These are phyloP conservation scores for Plasmopara halstedii DNA, from an alignment of 352 stramenopile genomes.

Conservation along the genomic window DNA sequence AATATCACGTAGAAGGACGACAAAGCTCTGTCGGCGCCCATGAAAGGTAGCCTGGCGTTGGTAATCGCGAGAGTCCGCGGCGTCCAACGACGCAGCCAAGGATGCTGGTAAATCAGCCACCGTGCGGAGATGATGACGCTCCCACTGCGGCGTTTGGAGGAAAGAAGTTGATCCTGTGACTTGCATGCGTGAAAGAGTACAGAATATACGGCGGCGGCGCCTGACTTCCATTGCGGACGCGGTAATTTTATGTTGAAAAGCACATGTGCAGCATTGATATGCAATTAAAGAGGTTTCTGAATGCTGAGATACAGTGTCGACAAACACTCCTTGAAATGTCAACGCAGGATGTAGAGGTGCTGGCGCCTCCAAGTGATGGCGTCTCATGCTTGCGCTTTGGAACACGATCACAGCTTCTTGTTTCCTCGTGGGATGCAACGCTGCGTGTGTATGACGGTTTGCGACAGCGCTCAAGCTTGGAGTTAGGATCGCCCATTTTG, in stretches of 20 bases:
- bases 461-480: slow-evolving; percentile 44
- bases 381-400: slow-evolving; percentile 80
- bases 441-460: slow-evolving; percentile 63
- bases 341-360: slow-evolving; percentile 37
- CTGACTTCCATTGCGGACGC: slow-evolving; percentile 3
- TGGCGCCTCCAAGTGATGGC: slow-evolving; percentile 72
- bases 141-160: slow-evolving; percentile 27
- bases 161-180: slow-evolving; percentile 30
- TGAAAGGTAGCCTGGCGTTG: slow-evolving; percentile 40
- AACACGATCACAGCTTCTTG: slow-evolving; percentile 46
- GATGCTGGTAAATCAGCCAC: slow-evolving; percentile 42
- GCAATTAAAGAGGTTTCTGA: neutral
- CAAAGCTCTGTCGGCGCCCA: slow-evolving; percentile 38
- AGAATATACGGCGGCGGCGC: slow-evolving; percentile 32
- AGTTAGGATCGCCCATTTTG: slow-evolving; percentile 68
- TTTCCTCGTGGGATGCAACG: slow-evolving; percentile 69
- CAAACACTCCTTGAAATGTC: neutral
- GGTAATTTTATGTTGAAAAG: slow-evolving; percentile 2
- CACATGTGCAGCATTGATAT: neutral
- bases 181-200: slow-evolving; percentile 53
- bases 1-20: slow-evolving; percentile 54
- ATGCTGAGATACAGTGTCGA: neutral
- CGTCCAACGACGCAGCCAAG: slow-evolving; percentile 43
- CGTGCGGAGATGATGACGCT: slow-evolving; percentile 35
- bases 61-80: slow-evolving; percentile 33